Evolutionary conservation across 2,329 filamentous ascomycete genomes (phyloP), one percentile per base, ranked within the genome.

Genomic region (Taxawa tesnikishii): DNA sequence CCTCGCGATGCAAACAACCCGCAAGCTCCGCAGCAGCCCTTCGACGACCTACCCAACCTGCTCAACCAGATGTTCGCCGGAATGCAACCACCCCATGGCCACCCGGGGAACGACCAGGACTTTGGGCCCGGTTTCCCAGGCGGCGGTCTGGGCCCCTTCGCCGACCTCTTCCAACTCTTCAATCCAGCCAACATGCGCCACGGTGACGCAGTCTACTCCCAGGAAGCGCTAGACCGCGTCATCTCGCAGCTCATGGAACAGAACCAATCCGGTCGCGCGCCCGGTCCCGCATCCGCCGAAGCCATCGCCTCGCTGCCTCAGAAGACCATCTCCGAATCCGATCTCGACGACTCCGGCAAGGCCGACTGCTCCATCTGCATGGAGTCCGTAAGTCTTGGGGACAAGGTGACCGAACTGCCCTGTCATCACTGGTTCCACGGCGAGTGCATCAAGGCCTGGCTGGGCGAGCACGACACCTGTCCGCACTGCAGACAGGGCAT

Each of bases 391-490:
- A 67, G 73, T 15, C 50, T 81, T 21, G 80, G 75, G 8, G 75
- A 82, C 17, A 75, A 82, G 50, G 83, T 88, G 4, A 72, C 81
- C 0, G 69, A 78, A 28, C 58, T 98, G 31, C 85, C 85, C 0
- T 98, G 90, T 58, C 79, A 75, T 37, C 90, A 98, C 50, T 94
- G 84, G 83, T 96, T 94, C 53, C 88, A 94, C 49, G 77, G 78
- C 36, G 64, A 72, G 15, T 96, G 88, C 47, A 81, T 90, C 19
- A 68, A 75, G 15, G 66, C 81, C 30, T 96, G 88, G 88, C 60
- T 96, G 31, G 73, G 71, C 46, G 82, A 93, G 55, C 87, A 94
- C 55, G 85, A 94, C 47, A 94, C 87, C 0, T 96, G 88, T 47
- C 88, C 88, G 1, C 79, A 85, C 32, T 88, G 82, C 49, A 70